Evolutionary conservation across 768 basidiomycete genomes (phyloP).

Genomic region (Termitomyces eurrhizus): DNA sequence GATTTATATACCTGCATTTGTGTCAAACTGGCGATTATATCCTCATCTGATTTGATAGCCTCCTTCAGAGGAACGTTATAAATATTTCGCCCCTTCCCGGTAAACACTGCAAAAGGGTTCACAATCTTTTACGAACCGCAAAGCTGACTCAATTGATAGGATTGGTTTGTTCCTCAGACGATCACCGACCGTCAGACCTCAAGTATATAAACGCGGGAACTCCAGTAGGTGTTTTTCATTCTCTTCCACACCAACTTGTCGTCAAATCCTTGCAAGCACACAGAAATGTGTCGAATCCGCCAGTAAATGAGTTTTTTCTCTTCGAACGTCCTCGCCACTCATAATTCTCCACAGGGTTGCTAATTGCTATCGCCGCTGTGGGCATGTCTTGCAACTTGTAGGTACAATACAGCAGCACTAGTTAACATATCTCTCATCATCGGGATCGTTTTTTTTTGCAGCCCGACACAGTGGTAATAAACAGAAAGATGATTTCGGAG

Average conservation of each 20-base stretch:
- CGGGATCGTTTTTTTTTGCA: background rate
- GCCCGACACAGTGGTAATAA: background rate
- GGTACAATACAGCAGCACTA: background rate
- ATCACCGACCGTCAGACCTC: background rate
- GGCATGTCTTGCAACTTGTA: slow-evolving; percentile 12
- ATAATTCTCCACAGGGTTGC: slow-evolving; percentile 6
- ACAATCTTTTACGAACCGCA: background rate
- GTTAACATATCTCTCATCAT: background rate
- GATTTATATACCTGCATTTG: background rate
- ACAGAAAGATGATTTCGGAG: background rate
- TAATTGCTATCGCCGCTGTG: slow-evolving; percentile 11
- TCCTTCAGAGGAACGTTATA: background rate
- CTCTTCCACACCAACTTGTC: background rate
- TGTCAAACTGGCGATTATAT: background rate
- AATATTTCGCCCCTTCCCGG: background rate
- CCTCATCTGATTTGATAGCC: background rate
- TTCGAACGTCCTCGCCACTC: background rate
- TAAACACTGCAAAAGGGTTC: background rate
- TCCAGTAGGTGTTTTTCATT: background rate
- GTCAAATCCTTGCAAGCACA: background rate
- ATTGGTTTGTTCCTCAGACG: background rate
- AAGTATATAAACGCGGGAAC: background rate
- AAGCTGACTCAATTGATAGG: background rate
- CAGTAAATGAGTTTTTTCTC: slow-evolving; percentile 2
- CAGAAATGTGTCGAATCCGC: slow-evolving; percentile 12